Base-by-base conservation (phyloP, 306 rosid genomes). In the Senna tora region DNA sequence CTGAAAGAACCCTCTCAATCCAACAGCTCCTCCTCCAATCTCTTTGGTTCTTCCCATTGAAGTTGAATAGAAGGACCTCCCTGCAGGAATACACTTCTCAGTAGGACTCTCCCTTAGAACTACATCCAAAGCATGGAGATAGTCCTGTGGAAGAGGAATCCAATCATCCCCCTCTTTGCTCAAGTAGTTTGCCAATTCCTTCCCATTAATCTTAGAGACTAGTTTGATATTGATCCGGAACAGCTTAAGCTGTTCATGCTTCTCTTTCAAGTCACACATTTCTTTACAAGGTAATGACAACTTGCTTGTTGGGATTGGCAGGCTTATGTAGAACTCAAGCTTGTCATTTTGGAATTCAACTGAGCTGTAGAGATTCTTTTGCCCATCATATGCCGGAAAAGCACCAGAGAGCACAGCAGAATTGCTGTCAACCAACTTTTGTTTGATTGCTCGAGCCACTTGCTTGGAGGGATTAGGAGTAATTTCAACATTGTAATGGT, bases 1-100 rank as follows among this genome's bases (percentile, higher is more conserved):
- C 84, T 95, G 99, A 78, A 95, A 95, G 86, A 91, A 95, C 63
- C 99, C 99, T 81, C 99, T 85, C 78, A 91, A 70, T 74, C 99
- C 99, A 67, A 88, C 86, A 64, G 94, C 97, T 65, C 99, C 99
- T 19, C 97, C 99, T 32, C 99, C 96, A 58, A 95, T 88, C 2
- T 88, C 99, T 76, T 89, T 87, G 77, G 86, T 49, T 65, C 97
- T 92, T 80, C 95, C 97, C 91, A 89, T 89, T 16, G 93, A 71
- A 61, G 76, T 88, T 7, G 99, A 89, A 72, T 82, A 95, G 43
- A 91, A 82, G 49, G 99, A 95, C 78, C 99, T 84, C 49, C 97
- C 99, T 28, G 88, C 87, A 16, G 96, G 73, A 32, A 88, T 72
- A 62, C 99, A 91, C 60, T 88, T 89, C 93, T 95, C 96, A 4